These are phyloP conservation scores for Xylariaceae sp. DNA, from an alignment of 2,329 filamentous ascomycete genomes.

Conservation along the genomic window DNA sequence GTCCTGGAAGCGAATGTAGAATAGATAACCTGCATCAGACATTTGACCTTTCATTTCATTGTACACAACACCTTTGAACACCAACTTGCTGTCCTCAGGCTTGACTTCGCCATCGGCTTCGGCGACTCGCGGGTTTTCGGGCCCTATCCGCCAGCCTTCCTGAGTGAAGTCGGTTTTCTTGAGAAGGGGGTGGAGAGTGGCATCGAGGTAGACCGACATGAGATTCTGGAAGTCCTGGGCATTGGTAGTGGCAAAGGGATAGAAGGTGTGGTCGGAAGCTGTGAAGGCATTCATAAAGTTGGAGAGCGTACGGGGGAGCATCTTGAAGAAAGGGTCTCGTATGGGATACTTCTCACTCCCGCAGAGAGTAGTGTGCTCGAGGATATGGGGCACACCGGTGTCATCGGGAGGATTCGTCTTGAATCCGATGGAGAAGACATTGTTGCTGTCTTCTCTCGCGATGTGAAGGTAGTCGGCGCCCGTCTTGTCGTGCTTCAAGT, in stretches of 20 bases:
- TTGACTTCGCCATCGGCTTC: constrained; percentile 38
- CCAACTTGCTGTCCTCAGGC: constrained; percentile 60
- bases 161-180: constrained; percentile 91
- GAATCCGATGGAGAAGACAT: constrained; percentile 99
- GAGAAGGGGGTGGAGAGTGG: constrained; percentile 82
- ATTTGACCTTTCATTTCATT: constrained; percentile 99
- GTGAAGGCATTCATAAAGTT: constrained; percentile 99
- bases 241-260: constrained; percentile 97
- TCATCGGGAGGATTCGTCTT: constrained; percentile 98
- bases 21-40: constrained; percentile 94
- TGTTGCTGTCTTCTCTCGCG: constrained; percentile 91
- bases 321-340: constrained; percentile 98
- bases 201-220: constrained; percentile 93
- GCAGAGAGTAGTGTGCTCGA: constrained; percentile 95
- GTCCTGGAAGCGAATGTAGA: constrained; percentile 92
- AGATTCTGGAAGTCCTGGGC: constrained; percentile 92
- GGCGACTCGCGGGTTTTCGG: constrained; percentile 70
- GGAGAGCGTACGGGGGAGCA: constrained; percentile 94
- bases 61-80: constrained; percentile 97
- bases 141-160: constrained; percentile 94
- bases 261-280: constrained; percentile 91
- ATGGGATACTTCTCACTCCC: constrained; percentile 98
- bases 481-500: constrained; percentile 89
- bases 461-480: constrained; percentile 95
- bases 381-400: constrained; percentile 91